Evolutionary conservation across 371 early-diverging fungal species (phyloP).

Genomic region (Mycotypha africana): DNA sequence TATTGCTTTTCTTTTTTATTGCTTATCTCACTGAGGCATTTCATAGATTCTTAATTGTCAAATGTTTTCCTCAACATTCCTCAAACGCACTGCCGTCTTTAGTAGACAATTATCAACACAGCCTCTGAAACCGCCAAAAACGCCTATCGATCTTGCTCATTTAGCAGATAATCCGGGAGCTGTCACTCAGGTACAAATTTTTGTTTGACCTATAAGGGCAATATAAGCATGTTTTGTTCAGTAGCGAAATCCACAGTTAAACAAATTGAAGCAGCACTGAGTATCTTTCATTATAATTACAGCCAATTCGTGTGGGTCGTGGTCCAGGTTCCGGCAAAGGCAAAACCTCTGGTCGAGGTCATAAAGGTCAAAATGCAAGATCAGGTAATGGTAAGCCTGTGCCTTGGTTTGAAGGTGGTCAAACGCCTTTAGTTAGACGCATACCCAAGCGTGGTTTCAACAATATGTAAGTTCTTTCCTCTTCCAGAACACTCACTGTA

Average conservation of each 20-base stretch:
- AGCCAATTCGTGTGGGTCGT: conserved; percentile 77
- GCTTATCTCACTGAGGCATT: too few species aligned
- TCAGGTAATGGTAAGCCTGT: conserved; percentile 72
- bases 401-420: conserved; percentile 94
- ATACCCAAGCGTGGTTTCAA: conserved; percentile 90
- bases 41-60: too few species aligned
- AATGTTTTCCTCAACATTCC: conserved; percentile 22
- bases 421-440: conserved; percentile 79
- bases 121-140: conserved; percentile 24
- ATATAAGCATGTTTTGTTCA: too few species aligned
- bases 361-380: conserved; percentile 91
- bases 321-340: conserved; percentile 86
- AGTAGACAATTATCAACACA: conserved; percentile 22
- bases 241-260: too few species aligned
- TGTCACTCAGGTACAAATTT: conserved; percentile 44
- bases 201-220: too few species aligned
- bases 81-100: conserved; percentile 1
- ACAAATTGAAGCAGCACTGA: too few species aligned
- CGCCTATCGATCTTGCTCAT: conserved; percentile 31
- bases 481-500: too few species aligned
- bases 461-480: conserved; percentile 70
- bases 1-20: too few species aligned
- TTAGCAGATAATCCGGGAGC: conserved; percentile 47
- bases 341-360: conserved; percentile 88
- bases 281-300: too few species aligned